Evolutionary conservation across 2,329 filamentous ascomycete genomes (phyloP).

Genomic region (Fusarium pseudocircinatum): DNA sequence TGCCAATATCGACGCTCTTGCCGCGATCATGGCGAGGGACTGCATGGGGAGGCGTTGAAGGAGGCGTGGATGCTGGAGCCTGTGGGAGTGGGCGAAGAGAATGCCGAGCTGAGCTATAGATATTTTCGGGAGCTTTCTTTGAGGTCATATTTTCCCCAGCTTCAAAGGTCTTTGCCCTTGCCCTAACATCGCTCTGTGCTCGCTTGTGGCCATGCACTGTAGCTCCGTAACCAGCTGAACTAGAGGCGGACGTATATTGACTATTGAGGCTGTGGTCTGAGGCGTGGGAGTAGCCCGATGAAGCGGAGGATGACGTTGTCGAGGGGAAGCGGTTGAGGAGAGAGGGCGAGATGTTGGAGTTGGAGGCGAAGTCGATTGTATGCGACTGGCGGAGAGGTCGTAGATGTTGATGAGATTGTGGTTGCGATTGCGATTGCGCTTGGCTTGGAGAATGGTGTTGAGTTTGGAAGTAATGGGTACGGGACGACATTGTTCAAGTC

Average conservation of each 20-base stretch:
- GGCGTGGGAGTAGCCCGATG: constrained; percentile 71
- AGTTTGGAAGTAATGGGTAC: constrained; percentile 57
- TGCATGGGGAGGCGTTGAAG: constrained; percentile 52
- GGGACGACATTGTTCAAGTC: constrained; percentile 62
- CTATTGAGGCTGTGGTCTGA: constrained; percentile 68
- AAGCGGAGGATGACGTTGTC: constrained; percentile 75
- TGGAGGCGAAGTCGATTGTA: constrained; percentile 57
- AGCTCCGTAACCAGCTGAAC: constrained; percentile 56
- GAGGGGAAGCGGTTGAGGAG: constrained; percentile 70
- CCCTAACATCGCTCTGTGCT: constrained; percentile 76
- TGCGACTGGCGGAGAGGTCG: constrained; percentile 63
- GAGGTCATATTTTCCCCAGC: constrained; percentile 54
- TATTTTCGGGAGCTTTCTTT: constrained; percentile 64
- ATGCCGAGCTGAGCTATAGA: constrained; percentile 78
- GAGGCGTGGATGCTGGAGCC: constrained; percentile 61
- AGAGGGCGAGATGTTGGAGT: constrained; percentile 50
- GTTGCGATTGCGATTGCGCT: constrained; percentile 24
- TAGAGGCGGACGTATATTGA: constrained; percentile 77
- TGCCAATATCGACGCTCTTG: constrained; percentile 71
- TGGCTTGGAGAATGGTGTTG: constrained; percentile 31
- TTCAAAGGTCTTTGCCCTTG: constrained; percentile 62
- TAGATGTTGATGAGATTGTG: constrained; percentile 23
- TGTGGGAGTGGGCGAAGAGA: constrained; percentile 80
- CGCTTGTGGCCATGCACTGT: constrained; percentile 70
- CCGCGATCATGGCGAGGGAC: constrained; percentile 62